Evolutionary conservation across 257 asterid species (phyloP).

Genomic region (Nicotiana sylvestris): DNA sequence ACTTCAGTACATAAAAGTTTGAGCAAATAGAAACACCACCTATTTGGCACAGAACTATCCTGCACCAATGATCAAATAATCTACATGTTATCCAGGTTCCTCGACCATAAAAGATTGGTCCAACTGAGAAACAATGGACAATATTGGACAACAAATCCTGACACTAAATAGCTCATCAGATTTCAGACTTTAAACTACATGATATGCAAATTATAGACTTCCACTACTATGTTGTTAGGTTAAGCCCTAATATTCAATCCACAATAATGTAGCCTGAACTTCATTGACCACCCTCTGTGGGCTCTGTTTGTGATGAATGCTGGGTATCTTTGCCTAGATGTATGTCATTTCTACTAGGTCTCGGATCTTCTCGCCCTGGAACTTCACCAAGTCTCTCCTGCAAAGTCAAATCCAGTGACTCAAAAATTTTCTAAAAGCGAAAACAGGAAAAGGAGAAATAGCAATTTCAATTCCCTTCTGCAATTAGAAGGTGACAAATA

Average conservation of each 20-base stretch:
- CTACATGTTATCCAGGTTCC: constrained; percentile 44
- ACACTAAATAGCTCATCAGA: constrained; percentile 39
- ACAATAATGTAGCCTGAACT: constrained; percentile 21
- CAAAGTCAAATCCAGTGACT: constrained; percentile 15
- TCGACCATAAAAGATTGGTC: constrained; percentile 49
- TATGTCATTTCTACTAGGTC: constrained; percentile 51
- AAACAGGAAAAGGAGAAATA: not conserved
- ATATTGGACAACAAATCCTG: constrained; percentile 25
- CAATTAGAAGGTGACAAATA: not conserved
- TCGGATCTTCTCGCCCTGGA: constrained; percentile 60
- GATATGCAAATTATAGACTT: constrained; percentile 30
- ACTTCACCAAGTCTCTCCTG: constrained; percentile 76
- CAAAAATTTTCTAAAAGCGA: not conserved
- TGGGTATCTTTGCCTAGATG: constrained; percentile 30
- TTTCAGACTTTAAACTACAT: constrained; percentile 41
- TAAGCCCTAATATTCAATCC: constrained; percentile 33
- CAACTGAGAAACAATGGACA: constrained; percentile 30
- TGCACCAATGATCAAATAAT: constrained; percentile 26
- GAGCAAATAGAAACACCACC: constrained; percentile 23
- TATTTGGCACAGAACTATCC: constrained; percentile 30
- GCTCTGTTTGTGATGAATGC: constrained; percentile 28
- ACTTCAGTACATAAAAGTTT: constrained; percentile 28
- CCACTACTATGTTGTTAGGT: constrained; percentile 43
- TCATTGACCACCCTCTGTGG: constrained; percentile 30
- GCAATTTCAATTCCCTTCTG: not conserved